These are phyloP conservation scores for Annona squamosa DNA, from an alignment of 164 flowering plant species.

Conservation along the genomic window DNA sequence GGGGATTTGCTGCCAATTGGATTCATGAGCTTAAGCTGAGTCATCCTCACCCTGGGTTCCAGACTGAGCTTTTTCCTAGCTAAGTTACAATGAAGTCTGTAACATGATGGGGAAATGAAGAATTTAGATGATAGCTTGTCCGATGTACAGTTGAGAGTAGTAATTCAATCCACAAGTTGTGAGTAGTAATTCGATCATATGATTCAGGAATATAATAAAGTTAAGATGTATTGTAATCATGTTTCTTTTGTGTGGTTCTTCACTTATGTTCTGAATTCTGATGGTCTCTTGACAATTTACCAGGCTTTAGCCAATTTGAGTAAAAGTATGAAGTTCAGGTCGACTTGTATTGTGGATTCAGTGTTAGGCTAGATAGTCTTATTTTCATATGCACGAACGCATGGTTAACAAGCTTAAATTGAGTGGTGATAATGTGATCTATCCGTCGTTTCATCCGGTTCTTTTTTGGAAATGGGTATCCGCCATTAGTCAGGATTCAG, in stretches of 20 bases:
- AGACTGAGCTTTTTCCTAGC: not conserved
- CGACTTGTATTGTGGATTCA: not conserved
- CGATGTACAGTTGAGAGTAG: constrained; percentile 13
- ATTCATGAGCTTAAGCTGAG: not conserved
- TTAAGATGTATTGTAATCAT: constrained; percentile 7
- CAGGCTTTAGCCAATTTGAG: not conserved
- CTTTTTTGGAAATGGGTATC: too few species aligned
- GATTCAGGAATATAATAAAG: constrained; percentile 12
- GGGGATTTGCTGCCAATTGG: too few species aligned
- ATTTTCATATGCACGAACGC: too few species aligned
- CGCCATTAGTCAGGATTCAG: too few species aligned
- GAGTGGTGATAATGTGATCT: too few species aligned
- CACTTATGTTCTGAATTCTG: not conserved
- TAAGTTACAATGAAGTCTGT: not conserved
- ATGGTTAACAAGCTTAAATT: too few species aligned
- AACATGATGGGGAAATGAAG: constrained; percentile 2
- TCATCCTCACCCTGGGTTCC: not conserved
- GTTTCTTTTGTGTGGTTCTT: not conserved
- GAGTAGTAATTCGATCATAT: constrained; percentile 14
- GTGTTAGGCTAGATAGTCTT: too few species aligned
- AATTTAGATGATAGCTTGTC: constrained; percentile 5
- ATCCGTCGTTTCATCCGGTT: too few species aligned
- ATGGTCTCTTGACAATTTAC: not conserved
- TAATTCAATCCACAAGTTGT: constrained; percentile 8
- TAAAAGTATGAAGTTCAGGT: not conserved